phyloP scores from a whole-genome alignment of 805 yeast genomes.

The Candida sithepensis region DNA sequence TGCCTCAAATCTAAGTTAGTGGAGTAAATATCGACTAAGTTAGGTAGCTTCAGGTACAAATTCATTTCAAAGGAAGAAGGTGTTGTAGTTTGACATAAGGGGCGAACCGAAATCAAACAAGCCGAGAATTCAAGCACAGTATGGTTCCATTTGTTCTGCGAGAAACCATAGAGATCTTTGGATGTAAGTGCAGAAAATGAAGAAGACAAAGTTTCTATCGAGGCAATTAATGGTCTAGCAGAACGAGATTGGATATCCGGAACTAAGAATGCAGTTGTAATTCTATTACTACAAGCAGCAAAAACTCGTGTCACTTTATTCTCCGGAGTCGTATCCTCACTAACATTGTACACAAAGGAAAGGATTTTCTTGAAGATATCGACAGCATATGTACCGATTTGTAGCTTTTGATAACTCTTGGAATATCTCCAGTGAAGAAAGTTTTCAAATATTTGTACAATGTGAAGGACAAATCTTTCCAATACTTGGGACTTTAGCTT shows the following conservation, averaged over 20 bases:
- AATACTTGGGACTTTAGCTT: constrained; percentile 53
- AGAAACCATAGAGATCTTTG: constrained; percentile 40
- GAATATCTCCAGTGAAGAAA: constrained; percentile 67
- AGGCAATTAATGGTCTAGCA: constrained; percentile 47
- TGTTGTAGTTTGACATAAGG: constrained; percentile 36
- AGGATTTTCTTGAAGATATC: constrained; percentile 54
- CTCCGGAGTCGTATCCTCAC: constrained; percentile 33
- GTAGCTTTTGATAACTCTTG: constrained; percentile 51
- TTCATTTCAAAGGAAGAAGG: constrained; percentile 66
- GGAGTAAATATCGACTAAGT: constrained; percentile 56
- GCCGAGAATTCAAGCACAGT: constrained; percentile 54
- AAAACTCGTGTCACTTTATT: constrained; percentile 47
- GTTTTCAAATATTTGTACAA: constrained; percentile 70
- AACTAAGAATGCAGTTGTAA: constrained; percentile 55
- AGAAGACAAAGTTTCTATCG: constrained; percentile 45
- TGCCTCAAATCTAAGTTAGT: constrained; percentile 45
- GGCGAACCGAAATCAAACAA: constrained; percentile 54
- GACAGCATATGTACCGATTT: constrained; percentile 54
- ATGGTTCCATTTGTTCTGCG: constrained; percentile 48
- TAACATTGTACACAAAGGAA: constrained; percentile 52
- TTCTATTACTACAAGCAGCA: constrained; percentile 45
- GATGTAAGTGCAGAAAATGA: constrained; percentile 6
- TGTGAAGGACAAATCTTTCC: constrained; percentile 48
- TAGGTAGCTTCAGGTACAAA: constrained; percentile 53
- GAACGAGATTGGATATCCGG: constrained; percentile 48